phyloP scores from a whole-genome alignment of 129 eudicot species.

The Escallonia rubra region DNA sequence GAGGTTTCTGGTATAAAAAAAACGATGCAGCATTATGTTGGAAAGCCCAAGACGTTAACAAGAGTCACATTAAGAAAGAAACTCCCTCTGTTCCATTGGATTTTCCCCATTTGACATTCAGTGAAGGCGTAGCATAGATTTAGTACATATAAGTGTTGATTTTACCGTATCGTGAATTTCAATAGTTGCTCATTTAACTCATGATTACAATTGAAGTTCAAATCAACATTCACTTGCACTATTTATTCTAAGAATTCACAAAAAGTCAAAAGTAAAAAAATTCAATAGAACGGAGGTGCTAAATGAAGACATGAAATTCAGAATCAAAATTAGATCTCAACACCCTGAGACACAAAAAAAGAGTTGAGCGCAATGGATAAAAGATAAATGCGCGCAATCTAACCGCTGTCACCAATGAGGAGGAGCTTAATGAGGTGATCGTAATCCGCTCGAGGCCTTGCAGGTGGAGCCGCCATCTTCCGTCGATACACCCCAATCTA shows the following conservation, averaged over 20 bases:
- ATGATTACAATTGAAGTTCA: too few species aligned
- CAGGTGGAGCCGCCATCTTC: conserved; percentile 35
- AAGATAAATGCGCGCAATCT: not conserved
- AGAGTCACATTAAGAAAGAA: too few species aligned
- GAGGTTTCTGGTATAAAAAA: too few species aligned
- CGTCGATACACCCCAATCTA: not conserved
- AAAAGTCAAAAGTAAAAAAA: not conserved
- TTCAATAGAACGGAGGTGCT: not conserved
- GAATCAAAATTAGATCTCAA: not conserved
- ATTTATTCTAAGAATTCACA: not conserved
- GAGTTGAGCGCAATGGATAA: not conserved
- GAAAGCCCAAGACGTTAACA: too few species aligned
- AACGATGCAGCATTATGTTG: too few species aligned
- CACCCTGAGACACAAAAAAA: not conserved
- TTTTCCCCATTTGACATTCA: too few species aligned
- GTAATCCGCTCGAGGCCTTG: conserved; percentile 33
- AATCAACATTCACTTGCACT: too few species aligned
- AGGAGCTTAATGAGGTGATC: conserved; percentile 32
- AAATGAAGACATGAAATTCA: not conserved
- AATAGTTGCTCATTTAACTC: too few species aligned
- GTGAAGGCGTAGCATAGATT: too few species aligned
- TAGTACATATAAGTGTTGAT: too few species aligned
- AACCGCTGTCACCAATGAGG: conserved; percentile 37
- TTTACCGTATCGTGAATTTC: too few species aligned
- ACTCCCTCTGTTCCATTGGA: too few species aligned